These are phyloP conservation scores for Rhodosporidiobolus odoratus DNA, from an alignment of 768 basidiomycete genomes.

Conservation along the genomic window DNA sequence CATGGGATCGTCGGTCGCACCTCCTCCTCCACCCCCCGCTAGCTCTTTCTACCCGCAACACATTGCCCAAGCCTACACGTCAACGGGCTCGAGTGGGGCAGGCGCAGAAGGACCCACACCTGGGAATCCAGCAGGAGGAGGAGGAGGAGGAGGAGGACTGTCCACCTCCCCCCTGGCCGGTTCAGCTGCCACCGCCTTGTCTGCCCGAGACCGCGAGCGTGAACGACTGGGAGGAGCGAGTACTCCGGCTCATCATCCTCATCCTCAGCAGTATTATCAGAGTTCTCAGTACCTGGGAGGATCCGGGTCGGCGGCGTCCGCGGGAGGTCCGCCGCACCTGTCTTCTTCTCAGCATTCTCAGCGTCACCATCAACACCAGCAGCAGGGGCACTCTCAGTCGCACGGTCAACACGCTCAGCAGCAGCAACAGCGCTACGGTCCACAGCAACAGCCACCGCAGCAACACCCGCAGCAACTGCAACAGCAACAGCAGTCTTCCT, in stretches of 20 bases:
- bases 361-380: background rate
- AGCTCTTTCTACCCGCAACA: slow-evolving; percentile 34
- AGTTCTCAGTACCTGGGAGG: slow-evolving; percentile 14
- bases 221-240: background rate
- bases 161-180: background rate
- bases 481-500: background rate
- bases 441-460: no score
- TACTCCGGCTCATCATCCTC: slow-evolving; percentile 16
- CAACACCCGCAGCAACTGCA: background rate
- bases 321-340: background rate
- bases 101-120: no score
- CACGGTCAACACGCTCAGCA: background rate
- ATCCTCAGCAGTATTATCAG: slow-evolving; percentile 35
- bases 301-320: background rate
- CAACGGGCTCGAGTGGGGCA: background rate
- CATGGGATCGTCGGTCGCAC: background rate
- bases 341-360: background rate
- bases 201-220: background rate
- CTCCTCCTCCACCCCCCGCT: background rate
- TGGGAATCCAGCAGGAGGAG: background rate
- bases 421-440: background rate
- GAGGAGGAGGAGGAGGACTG: background rate
- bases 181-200: background rate
- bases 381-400: background rate
- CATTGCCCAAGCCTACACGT: slow-evolving; percentile 18